These are phyloP conservation scores for Triangularia setosa DNA, from an alignment of 2,329 filamentous ascomycete genomes.

Conservation along the genomic window DNA sequence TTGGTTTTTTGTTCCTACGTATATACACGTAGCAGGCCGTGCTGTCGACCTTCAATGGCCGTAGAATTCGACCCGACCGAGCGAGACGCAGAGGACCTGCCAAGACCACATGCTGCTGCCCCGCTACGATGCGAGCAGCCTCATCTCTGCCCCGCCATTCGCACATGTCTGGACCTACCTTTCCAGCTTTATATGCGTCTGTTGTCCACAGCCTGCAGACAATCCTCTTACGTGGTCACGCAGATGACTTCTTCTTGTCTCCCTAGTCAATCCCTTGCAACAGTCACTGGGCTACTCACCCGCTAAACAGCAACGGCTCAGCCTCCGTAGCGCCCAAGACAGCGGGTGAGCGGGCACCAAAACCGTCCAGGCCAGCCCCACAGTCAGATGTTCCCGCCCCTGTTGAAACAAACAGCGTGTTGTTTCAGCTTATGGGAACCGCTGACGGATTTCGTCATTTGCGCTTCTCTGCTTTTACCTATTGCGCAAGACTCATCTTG, in stretches of 20 bases:
- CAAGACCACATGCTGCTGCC: neutral
- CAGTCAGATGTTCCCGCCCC: conserved; percentile 1
- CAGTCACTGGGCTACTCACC: neutral
- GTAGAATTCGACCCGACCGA: neutral
- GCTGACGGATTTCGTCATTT: neutral
- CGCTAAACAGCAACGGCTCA: neutral
- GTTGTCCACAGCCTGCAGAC: neutral
- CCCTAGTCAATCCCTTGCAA: neutral
- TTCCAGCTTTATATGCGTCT: neutral
- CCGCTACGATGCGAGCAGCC: neutral
- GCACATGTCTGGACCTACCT: neutral
- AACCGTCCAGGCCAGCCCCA: neutral
- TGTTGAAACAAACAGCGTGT: conserved; percentile 6
- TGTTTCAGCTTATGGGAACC: conserved; percentile 6
- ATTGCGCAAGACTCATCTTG: neutral
- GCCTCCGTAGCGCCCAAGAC: neutral
- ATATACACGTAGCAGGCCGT: neutral
- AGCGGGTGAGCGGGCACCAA: neutral
- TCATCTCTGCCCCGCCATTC: conserved; percentile 1
- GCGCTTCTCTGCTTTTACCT: neutral
- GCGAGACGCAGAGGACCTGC: neutral
- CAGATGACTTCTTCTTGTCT: neutral
- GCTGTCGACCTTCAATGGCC: neutral
- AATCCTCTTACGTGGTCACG: neutral
- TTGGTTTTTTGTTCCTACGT: neutral